These are phyloP conservation scores for Pyrenula massariospora DNA, from an alignment of 495 filamentous ascomycete genomes.

Conservation along the genomic window DNA sequence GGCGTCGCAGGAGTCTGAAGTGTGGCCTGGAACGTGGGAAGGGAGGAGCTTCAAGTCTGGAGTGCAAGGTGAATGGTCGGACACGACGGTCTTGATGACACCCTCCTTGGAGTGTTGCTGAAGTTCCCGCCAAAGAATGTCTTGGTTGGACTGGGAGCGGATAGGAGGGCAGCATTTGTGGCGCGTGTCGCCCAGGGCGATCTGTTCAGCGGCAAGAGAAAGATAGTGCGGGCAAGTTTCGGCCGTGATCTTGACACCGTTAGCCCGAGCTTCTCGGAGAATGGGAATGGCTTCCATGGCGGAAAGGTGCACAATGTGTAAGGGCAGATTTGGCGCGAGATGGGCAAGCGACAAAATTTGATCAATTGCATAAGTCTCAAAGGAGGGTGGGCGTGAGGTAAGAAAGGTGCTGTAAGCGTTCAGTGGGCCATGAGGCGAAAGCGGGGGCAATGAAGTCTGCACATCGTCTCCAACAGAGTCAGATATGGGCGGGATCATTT, in stretches of 20 bases:
- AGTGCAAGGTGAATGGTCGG: constrained; percentile 93
- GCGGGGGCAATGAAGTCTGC: constrained; percentile 59
- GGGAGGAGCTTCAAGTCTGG: constrained; percentile 87
- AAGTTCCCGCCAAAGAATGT: constrained; percentile 79
- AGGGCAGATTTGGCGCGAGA: constrained; percentile 67
- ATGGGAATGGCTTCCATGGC: constrained; percentile 87
- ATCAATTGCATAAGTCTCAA: constrained; percentile 85
- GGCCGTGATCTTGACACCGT: constrained; percentile 81
- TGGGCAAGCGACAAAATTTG: constrained; percentile 73
- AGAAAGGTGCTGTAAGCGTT: constrained; percentile 84
- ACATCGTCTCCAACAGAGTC: constrained; percentile 72
- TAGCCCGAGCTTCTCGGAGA: constrained; percentile 65
- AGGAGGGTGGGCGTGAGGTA: constrained; percentile 75
- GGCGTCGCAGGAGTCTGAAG: constrained; percentile 1
- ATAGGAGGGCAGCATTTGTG: constrained; percentile 99
- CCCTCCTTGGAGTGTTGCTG: constrained; percentile 47
- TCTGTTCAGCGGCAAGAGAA: constrained; percentile 74
- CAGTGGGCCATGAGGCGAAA: constrained; percentile 62
- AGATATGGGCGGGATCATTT: constrained; percentile 87
- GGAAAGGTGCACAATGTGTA: constrained; percentile 93
- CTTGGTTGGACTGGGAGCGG: constrained; percentile 70
- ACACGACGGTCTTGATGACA: constrained; percentile 89
- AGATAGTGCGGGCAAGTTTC: constrained; percentile 99
- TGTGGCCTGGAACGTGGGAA: constrained; percentile 33
- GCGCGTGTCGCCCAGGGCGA: constrained; percentile 80